These are phyloP conservation scores for Colletotrichum somersetense DNA, from an alignment of 2,329 filamentous ascomycete genomes.

Conservation along the genomic window DNA sequence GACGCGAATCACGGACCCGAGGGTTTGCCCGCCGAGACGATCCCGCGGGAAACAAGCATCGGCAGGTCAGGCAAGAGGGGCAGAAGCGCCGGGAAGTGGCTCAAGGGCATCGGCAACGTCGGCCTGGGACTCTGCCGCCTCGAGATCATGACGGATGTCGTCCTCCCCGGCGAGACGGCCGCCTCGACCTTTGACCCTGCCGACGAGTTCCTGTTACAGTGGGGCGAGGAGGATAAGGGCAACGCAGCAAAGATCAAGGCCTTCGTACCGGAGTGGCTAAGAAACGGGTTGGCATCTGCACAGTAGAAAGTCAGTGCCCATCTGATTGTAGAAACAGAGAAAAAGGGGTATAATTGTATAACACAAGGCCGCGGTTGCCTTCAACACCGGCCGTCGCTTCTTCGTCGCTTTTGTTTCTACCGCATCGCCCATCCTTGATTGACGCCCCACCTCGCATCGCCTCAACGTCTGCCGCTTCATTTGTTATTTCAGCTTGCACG, in stretches of 20 bases:
- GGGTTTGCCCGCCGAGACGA: constrained; percentile 50
- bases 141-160: constrained; percentile 89
- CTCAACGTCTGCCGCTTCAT: neutral
- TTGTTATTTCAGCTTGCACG: neutral
- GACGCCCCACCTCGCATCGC: neutral
- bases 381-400: neutral
- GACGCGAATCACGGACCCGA: constrained; percentile 45
- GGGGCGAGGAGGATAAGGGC: constrained; percentile 48
- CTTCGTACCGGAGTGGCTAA: constrained; percentile 85
- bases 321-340: constrained; percentile 31
- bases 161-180: constrained; percentile 75
- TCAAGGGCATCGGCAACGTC: constrained; percentile 84
- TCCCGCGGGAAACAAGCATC: constrained; percentile 63
- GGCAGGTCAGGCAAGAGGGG: constrained; percentile 67
- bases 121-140: constrained; percentile 89
- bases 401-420: neutral
- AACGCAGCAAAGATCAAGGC: constrained; percentile 74
- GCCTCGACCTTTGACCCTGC: constrained; percentile 72
- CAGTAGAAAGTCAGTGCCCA: constrained; percentile 30
- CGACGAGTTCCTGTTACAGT: constrained; percentile 45
- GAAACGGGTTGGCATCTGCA: constrained; percentile 52
- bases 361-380: constrained; percentile 9
- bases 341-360: constrained; percentile 40
- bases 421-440: neutral
- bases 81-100: constrained; percentile 84